Base-by-base conservation (phyloP, 805 yeast genomes). In the Clavispora fructus region DNA sequence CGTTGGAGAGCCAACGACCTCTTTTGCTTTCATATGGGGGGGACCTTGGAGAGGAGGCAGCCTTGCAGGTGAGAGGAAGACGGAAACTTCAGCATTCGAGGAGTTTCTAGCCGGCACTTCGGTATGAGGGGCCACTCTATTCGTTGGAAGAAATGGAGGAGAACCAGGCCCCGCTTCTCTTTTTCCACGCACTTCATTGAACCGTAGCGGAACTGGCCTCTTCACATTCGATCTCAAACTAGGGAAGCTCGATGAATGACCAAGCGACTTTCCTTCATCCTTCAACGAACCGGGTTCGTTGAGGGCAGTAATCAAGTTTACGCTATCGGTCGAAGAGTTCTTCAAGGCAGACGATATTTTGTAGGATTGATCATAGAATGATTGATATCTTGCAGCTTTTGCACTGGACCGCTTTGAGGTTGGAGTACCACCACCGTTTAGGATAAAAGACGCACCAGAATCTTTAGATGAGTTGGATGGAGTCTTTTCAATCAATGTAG, bases 361-460 rank as follows among this genome's bases (percentile, higher is more conserved):
- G 41, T 60, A 61, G 7, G 75, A 69, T 51, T 71, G 75, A 49
- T 74, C 75, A 49, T 76, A 74, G 55, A 74, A 73, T 11, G 68
- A 65, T 55, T 76, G 78, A 50, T 75, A 77, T 42, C 79, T 60
- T 27, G 59, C 61, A 1, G 79, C 79, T 42, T 70, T 67, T 14
- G 78, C 78, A 30, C 62, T 70, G 13, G 67, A 68, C 54, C 63
- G 63, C 56, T 63, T 64, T 1, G 51, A 48, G 5, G 59, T 45
- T 2, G 64, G 60, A 1, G 61, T 57, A 7, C 43, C 46, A 25
- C 39, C 47, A 9, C 45, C 41, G 3, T 43, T 42, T 8, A 44
- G 32, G 14, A 38, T 44, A n/a, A 44, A 44, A 7, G 52, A 52
- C 33, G 47, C 46, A 13, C 44, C 43, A 0, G 70, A 65, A 26